Evolutionary conservation across 1,284 basidiomycete genomes (phyloP), one percentile per base, ranked within the genome.

Genomic region (Cerrena zonata): DNA sequence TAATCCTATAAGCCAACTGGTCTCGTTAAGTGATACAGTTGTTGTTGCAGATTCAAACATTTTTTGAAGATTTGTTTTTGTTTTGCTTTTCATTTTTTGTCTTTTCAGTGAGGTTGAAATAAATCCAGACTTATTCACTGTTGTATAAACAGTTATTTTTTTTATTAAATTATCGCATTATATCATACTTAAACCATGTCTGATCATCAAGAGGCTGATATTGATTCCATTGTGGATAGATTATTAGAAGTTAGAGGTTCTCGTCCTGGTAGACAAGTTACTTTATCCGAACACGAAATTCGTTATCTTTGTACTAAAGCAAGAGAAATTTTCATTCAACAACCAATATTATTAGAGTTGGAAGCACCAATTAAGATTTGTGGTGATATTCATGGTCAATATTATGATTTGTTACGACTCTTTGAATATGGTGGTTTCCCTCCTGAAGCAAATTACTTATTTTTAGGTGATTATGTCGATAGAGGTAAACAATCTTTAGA

Each of bases 301-400:
- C 94, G 92, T 71, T 92, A 91, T 68, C 79, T 95, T 57, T 95
- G 92, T 76, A 91, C 91, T 67, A 93, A 90, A 75, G 92, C 93
- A 55, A 79, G 93, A 61, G 92, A 95, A 71, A 94, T 95, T 65
- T 94, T 95, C 73, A 94, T 94, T 73, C 91, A 90, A 72, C 93
- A 95, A 67, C 93, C 93, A 54, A 94, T 95, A 66, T 75, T 95
- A 55, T 79, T 95, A 66, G 93, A 95, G 75, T 77, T 95, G 61
- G 92, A 95, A 69, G 92, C 92, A 52, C 92, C 92, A 63, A 95
- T 95, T 74, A 95, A 95, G 84, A 95, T 95, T 69, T 95, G 93
- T 67, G 92, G 92, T 66, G 92, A 95, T 69, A 94, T 94, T 58
- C 93, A 95, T 62, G 92, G 92, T 50, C 92, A 95, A 75, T 95